Conservation (phyloP, 768 basidiomycete species). For the Steccherinum ochraceum region DNA sequence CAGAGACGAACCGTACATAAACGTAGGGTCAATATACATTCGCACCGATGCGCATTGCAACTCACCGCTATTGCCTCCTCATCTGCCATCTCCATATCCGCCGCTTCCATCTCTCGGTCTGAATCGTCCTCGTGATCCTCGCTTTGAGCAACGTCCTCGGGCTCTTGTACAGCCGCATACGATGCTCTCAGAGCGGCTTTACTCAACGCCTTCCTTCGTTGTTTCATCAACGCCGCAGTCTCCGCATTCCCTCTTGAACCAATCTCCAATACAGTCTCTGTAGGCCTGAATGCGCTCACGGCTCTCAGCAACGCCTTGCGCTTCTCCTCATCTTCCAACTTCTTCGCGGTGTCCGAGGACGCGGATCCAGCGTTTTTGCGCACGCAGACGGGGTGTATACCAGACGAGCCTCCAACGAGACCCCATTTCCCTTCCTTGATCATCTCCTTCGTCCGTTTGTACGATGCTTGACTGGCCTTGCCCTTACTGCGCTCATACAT, state of each 20-base stretch:
- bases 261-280: slow-evolving; percentile 89
- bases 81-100: slow-evolving; percentile 62
- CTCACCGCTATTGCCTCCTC: slow-evolving; percentile 72
- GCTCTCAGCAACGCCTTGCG: slow-evolving; percentile 61
- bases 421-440: slow-evolving; percentile 63
- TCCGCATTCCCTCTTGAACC: slow-evolving; percentile 60
- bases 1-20: neutral
- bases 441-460: slow-evolving; percentile 87
- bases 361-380: slow-evolving; percentile 28
- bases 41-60: slow-evolving; percentile 2
- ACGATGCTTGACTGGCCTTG: slow-evolving; percentile 80
- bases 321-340: slow-evolving; percentile 41
- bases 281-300: slow-evolving; percentile 79
- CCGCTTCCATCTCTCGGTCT: slow-evolving; percentile 10
- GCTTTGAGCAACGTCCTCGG: slow-evolving; percentile 28
- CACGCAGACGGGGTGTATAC: slow-evolving; percentile 65
- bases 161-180: slow-evolving; percentile 27
- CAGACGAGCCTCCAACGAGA: slow-evolving; percentile 56
- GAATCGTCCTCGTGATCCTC: slow-evolving; percentile 23
- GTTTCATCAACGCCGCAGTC: slow-evolving; percentile 78
- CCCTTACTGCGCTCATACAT: slow-evolving; percentile 95
- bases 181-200: slow-evolving; percentile 53
- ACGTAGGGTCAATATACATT: slow-evolving; percentile 2
- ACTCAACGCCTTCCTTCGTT: slow-evolving; percentile 69
- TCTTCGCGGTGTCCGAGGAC: slow-evolving; percentile 20